These are phyloP conservation scores for Ophiosphaerella narmari DNA, from an alignment of 2,329 filamentous ascomycete species.

Conservation along the genomic window DNA sequence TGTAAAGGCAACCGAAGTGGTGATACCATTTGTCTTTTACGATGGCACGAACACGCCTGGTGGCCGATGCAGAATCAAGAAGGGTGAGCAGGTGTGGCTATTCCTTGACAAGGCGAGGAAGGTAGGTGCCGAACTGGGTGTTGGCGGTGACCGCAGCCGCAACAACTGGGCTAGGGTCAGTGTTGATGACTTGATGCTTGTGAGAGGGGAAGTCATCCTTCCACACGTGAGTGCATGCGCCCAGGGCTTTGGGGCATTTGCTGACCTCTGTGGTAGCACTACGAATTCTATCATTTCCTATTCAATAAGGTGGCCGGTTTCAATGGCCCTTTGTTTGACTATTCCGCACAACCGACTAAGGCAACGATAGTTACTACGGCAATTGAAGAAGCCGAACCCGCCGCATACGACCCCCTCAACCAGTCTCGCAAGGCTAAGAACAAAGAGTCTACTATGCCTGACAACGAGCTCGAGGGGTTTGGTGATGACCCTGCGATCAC, in stretches of 20 bases:
- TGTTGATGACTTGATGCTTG: constrained; percentile 93
- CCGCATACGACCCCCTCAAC: constrained; percentile 50
- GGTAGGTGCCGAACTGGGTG: constrained; percentile 80
- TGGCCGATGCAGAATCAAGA: constrained; percentile 83
- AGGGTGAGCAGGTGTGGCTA: constrained; percentile 90
- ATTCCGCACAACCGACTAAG: constrained; percentile 58
- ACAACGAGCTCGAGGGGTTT: constrained; percentile 68
- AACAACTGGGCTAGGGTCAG: constrained; percentile 91
- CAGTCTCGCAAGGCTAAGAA: constrained; percentile 41
- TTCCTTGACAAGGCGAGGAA: constrained; percentile 92
- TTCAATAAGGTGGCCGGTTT: constrained; percentile 81
- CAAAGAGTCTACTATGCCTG: constrained; percentile 49
- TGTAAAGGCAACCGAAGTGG: constrained; percentile 86
- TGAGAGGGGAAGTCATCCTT: constrained; percentile 87
- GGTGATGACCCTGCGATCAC: constrained; percentile 78
- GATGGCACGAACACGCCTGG: constrained; percentile 90
- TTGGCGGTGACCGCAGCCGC: constrained; percentile 68
- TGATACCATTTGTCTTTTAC: constrained; percentile 95
- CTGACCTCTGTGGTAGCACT: constrained; percentile 67
- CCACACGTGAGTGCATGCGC: constrained; percentile 70
- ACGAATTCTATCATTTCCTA: constrained; percentile 96
- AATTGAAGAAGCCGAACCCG: constrained; percentile 23
- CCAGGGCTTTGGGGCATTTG: neutral
- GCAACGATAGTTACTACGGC: constrained; percentile 40
- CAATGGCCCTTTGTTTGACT: constrained; percentile 79